Conservation (phyloP, 371 early-diverging fungal species). For the Circinella umbellata region DNA sequence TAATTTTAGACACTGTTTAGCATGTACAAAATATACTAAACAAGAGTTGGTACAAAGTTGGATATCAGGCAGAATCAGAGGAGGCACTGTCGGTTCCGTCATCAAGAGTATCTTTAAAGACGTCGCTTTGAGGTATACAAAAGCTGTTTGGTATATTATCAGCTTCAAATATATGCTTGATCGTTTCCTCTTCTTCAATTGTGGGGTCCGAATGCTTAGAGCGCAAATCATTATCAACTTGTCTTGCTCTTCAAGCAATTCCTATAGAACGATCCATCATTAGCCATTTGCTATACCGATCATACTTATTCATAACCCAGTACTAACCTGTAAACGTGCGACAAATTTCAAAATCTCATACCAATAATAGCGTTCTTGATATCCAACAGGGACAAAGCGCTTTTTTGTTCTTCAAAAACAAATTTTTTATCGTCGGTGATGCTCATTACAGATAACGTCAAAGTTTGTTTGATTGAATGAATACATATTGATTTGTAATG, state of each 20-base stretch:
- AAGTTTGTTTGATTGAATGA: constrained; percentile 4
- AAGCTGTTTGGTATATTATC: neutral
- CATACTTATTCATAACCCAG: constrained; percentile 3
- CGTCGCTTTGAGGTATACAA: too few relatives aligned
- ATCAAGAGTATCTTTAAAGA: too few relatives aligned
- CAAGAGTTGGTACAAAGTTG: too few relatives aligned
- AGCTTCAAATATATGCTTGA: constrained; percentile 1
- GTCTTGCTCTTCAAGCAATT: constrained; percentile 8
- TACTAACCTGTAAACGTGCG: neutral
- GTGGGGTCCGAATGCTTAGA: constrained; percentile 4
- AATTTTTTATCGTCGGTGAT: neutral
- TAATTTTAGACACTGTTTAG: too few relatives aligned
- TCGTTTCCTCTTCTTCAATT: constrained; percentile 5
- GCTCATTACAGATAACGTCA: neutral
- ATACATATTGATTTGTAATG: neutral
- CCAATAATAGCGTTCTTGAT: neutral
- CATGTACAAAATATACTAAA: too few relatives aligned
- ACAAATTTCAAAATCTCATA: neutral
- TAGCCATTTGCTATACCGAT: constrained; percentile 8
- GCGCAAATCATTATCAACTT: neutral
- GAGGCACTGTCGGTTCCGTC: too few relatives aligned
- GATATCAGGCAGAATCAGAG: too few relatives aligned
- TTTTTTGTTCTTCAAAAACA: neutral
- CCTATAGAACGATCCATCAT: constrained; percentile 6
- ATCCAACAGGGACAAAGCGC: neutral